These are phyloP conservation scores for Pichia paraexigua DNA, from an alignment of 805 yeast species.

Conservation along the genomic window DNA sequence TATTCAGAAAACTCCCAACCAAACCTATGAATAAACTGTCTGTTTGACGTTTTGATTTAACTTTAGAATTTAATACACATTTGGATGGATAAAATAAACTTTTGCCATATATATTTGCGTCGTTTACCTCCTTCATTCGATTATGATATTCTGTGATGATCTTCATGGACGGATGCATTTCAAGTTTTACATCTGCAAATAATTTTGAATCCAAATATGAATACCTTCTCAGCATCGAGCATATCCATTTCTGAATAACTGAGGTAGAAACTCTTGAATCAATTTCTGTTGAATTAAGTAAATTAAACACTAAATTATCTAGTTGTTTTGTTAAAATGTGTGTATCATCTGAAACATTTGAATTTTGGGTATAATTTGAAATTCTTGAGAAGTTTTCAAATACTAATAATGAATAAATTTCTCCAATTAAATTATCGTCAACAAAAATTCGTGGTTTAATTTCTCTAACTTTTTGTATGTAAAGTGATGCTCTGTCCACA, in stretches of 20 bases:
- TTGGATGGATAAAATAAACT: background rate
- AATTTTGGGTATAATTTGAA: background rate
- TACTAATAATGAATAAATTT: background rate
- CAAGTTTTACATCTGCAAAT: background rate
- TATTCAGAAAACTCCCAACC: background rate
- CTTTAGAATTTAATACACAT: too few relatives aligned
- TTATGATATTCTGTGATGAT: background rate
- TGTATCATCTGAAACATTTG: background rate
- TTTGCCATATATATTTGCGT: background rate
- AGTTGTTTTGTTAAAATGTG: background rate
- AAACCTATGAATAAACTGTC: background rate
- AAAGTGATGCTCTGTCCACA: conserved; percentile 9
- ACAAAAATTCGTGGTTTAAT: background rate
- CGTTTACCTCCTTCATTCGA: background rate
- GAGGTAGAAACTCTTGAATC: background rate
- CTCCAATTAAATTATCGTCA: background rate
- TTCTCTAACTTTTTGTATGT: conserved; percentile 3
- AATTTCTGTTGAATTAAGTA: background rate
- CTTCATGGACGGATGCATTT: background rate
- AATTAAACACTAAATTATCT: conserved; percentile 9
- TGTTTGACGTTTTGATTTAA: background rate
- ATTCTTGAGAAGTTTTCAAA: conserved; percentile 5
- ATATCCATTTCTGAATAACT: conserved; percentile 2
- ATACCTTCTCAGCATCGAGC: background rate
- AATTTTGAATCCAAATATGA: background rate